Evolutionary conservation across 2,329 filamentous ascomycete species (phyloP), one percentile per base, ranked within the genome.

Genomic region (Colletotrichum limetticola): DNA sequence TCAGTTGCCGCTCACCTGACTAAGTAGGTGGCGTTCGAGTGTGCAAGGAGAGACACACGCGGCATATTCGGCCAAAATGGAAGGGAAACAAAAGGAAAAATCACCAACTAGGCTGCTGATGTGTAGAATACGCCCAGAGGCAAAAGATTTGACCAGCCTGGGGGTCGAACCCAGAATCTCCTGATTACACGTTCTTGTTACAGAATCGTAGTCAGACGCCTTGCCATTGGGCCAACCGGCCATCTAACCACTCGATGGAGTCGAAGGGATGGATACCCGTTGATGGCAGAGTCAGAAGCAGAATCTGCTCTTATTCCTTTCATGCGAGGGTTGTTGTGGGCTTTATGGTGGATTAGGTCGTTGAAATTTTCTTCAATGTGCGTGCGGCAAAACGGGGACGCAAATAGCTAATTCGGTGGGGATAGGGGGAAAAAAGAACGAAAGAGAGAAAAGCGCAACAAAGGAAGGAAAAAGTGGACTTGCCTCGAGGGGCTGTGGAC

Each of bases 171-270:
- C 71, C 71, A 73, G 71, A 73, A 73, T 73, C 71, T 73, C 71
- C 71, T 73, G 71, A 73, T 73, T 16, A 14, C 66, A 72, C 59
- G 24, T 24, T 53, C 32, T 35, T 35, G 1, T 35, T 12, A 35
- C 11, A 2, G 56, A 35, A 19, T 83, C 81, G 82, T 83, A 83
- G 82, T 84, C 82, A 83, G 81, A 83, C 82, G 82, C 81, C 82
- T 83, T 84, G 81, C 78, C 82, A 83, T 82, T 82, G 79, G 80
- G 79, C 80, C 80, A 83, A 73, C 71, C 71, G 71, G 71, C 60
- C 46, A 37, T 53, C 22, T 2, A 4, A 11, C 32, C 28, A 5
- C 14, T 37, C 28, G 2, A 3, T 1, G 6, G 8, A 64, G 32
- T 30, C 14, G 55, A 49, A 5, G 28, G 14, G 46, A 53, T 55